Evolutionary conservation across 495 filamentous ascomycete species (phyloP).

Genomic region (Aspergillus sclerotioniger): DNA sequence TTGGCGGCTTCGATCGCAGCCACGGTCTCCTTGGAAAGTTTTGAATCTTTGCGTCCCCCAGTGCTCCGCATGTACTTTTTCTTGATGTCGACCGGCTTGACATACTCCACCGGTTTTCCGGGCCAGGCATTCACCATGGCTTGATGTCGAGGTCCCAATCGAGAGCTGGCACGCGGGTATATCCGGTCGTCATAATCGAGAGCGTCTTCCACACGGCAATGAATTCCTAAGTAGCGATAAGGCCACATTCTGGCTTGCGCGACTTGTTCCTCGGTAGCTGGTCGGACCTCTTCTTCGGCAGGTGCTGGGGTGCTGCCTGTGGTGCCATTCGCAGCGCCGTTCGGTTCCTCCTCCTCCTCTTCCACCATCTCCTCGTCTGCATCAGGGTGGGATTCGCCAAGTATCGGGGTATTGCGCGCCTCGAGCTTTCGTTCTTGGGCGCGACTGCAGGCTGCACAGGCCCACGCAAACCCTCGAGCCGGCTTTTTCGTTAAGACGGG

Average conservation of each 20-base stretch:
- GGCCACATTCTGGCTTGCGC: conserved; percentile 93
- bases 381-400: conserved; percentile 54
- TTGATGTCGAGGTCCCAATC: conserved; percentile 88
- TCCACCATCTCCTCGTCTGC: conserved; percentile 75
- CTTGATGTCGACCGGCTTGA: conserved; percentile 84
- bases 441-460: conserved; percentile 91
- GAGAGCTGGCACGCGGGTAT: conserved; percentile 91
- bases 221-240: conserved; percentile 91
- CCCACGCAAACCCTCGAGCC: conserved; percentile 96
- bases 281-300: conserved; percentile 55
- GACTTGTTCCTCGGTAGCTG: conserved; percentile 84
- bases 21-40: conserved; percentile 72
- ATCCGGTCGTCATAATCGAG: conserved; percentile 98
- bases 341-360: conserved; percentile 71
- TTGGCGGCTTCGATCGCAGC: conserved; percentile 81
- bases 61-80: conserved; percentile 64
- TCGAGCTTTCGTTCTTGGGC: conserved; percentile 91
- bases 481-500: conserved; percentile 94
- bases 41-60: conserved; percentile 65
- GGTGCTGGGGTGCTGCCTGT: conserved; percentile 60
- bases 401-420: conserved; percentile 77
- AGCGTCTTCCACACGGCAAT: conserved; percentile 94
- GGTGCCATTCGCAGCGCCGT: conserved; percentile 44
- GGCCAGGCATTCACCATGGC: conserved; percentile 81
- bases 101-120: conserved; percentile 80